Base-by-base conservation (phyloP, 208 protist species). In the Trypanosoma melophagium region DNA sequence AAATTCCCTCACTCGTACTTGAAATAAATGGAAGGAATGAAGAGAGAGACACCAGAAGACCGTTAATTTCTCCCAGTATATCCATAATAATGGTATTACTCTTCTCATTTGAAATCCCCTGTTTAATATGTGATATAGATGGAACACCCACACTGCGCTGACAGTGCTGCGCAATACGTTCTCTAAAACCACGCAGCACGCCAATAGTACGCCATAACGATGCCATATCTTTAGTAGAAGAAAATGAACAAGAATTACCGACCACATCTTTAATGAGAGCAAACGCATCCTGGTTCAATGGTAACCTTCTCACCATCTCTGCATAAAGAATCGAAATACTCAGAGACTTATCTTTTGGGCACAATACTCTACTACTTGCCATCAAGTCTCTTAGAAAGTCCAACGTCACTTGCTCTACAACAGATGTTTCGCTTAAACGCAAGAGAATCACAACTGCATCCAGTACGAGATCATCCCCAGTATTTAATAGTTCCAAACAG, bases 361-460 rank as follows among this genome's bases (percentile, higher is more conserved):
- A 24, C 1, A 68, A 13, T 19, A n/a, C 24, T 17, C n/a, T n/a
- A 22, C 7, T 12, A 24, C 56, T 38, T 1, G 8, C 12, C 3
- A 17, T 22, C n/a, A 73, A 17, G 21, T 8, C 10, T 19, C 45
- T 19, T 16, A 73, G 58, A 24, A 55, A 50, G 40, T 65, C 40
- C n/a, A 45, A 38, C 8, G 41, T 59, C 22, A 66, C 13, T 19
- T 17, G 1, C 9, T 65, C 41, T 22, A 66, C 22, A 7, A 42
- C 25, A 22, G n/a, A 17, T 17, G 13, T 8, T 22, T 73, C 52
- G 42, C 10, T 19, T 16, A 19, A 14, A 3, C 60, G 67, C 7
- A 66, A n/a, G 54, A 73, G 31, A 62, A 66, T 66, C 22, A 73
- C 28, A 61, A 66, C 52, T 12, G 58, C 53, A 55, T 73, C 67